A percentile compares a stretch with the other conserved stretches of the same genome.
phyloP scores from a whole-genome alignment of 2,329 filamentous ascomycete species.

The Talaromyces pinophilus region DNA sequence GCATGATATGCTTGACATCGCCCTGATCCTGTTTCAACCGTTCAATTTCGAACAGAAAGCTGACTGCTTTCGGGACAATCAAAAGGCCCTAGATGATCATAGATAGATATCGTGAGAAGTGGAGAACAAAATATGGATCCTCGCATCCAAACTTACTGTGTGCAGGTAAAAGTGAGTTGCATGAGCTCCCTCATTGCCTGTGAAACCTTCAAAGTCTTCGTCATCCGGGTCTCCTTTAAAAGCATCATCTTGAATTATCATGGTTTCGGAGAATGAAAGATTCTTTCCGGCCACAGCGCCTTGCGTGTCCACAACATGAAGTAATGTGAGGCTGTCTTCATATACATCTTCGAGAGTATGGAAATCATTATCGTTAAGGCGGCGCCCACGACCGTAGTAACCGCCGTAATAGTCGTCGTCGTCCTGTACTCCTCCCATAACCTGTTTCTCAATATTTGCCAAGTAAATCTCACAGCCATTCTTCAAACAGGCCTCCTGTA shows the following conservation, averaged over 20 bases:
- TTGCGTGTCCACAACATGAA: slow-evolving; percentile 20
- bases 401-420: slow-evolving; percentile 18
- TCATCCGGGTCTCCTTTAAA: slow-evolving; percentile 26
- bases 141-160: slow-evolving; percentile 25
- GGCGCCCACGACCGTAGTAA: background rate
- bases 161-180: slow-evolving; percentile 30
- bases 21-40: background rate
- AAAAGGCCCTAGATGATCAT: slow-evolving; percentile 13
- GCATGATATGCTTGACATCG: background rate
- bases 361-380: slow-evolving; percentile 14
- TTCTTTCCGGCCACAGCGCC: slow-evolving; percentile 11
- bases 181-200: slow-evolving; percentile 31
- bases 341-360: slow-evolving; percentile 1
- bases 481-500: slow-evolving; percentile 26
- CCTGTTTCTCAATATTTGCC: slow-evolving; percentile 28
- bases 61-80: slow-evolving; percentile 13
- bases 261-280: slow-evolving; percentile 13
- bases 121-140: background rate
- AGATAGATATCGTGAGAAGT: background rate
- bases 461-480: slow-evolving; percentile 30
- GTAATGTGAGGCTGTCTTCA: slow-evolving; percentile 7
- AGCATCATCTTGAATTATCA: slow-evolving; percentile 23
- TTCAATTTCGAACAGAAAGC: slow-evolving; percentile 15
- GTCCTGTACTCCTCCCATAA: slow-evolving; percentile 24
- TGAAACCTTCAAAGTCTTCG: slow-evolving; percentile 29